Percentiles rank a stretch among this genome's conserved stretches.
Conservation (phyloP, 2,329 filamentous ascomycete species). For the Trichophyton mentagrophytes region DNA sequence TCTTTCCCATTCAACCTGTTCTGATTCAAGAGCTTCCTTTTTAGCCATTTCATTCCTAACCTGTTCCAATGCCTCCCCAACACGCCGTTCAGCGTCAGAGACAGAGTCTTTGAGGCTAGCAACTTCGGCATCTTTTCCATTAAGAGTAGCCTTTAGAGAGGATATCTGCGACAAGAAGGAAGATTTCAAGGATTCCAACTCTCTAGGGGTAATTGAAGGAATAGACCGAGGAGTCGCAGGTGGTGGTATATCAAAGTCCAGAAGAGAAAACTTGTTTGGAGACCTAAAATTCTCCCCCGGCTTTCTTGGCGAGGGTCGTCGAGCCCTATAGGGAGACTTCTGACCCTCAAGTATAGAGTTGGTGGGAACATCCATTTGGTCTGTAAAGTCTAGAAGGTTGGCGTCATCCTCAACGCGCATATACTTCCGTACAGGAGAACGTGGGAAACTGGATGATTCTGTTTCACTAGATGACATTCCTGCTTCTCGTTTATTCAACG, state of each 20-base stretch:
- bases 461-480: slow-evolving; percentile 24
- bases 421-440: slow-evolving; percentile 40
- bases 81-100: slow-evolving; percentile 79
- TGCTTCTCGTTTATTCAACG: slow-evolving; percentile 17
- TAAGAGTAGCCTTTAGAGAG: slow-evolving; percentile 80
- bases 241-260: slow-evolving; percentile 89
- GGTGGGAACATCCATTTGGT: slow-evolving; percentile 49
- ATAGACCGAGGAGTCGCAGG: slow-evolving; percentile 84
- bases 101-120: slow-evolving; percentile 76
- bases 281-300: slow-evolving; percentile 25
- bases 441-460: slow-evolving; percentile 24
- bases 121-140: slow-evolving; percentile 86
- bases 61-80: slow-evolving; percentile 72
- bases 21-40: slow-evolving; percentile 59
- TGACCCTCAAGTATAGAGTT: slow-evolving; percentile 19
- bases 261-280: slow-evolving; percentile 51
- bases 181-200: slow-evolving; percentile 86
- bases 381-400: slow-evolving; percentile 79
- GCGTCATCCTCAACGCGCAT: slow-evolving; percentile 47
- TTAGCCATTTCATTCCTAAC: slow-evolving; percentile 61
- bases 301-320: slow-evolving; percentile 32
- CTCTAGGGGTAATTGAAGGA: slow-evolving; percentile 78
- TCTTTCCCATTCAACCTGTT: slow-evolving; percentile 73
- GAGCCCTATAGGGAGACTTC: slow-evolving; percentile 23
- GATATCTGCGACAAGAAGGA: slow-evolving; percentile 85